Evolutionary conservation across 2,329 filamentous ascomycete genomes (phyloP).

Genomic region (Tympanopsis confertula): DNA sequence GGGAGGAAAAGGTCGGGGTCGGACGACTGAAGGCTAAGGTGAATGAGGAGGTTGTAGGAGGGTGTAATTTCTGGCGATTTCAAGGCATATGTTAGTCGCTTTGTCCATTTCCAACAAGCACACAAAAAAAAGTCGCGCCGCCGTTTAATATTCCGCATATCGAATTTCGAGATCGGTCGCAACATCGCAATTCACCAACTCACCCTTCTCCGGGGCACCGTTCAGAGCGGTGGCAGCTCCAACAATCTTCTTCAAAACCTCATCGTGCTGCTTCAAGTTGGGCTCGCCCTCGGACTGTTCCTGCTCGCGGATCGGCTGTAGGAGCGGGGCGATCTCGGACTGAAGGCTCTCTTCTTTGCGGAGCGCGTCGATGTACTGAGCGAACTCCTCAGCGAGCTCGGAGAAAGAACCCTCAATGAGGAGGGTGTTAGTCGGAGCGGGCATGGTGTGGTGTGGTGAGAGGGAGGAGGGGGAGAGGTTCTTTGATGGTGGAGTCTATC

Average conservation of each 20-base stretch:
- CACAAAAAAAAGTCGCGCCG: too few species aligned
- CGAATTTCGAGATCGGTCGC: too few species aligned
- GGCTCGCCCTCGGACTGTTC: slow-evolving; percentile 61
- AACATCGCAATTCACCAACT: slow-evolving; percentile 12
- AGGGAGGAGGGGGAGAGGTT: background rate
- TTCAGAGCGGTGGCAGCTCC: slow-evolving; percentile 68
- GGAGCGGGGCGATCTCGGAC: slow-evolving; percentile 27
- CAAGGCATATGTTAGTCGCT: slow-evolving; percentile 2
- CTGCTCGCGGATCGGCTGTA: slow-evolving; percentile 62
- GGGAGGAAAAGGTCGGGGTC: slow-evolving; percentile 79
- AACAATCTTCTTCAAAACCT: slow-evolving; percentile 81
- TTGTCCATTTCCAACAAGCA: slow-evolving; percentile 11
- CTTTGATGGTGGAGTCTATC: too few species aligned
- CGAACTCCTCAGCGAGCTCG: slow-evolving; percentile 88
- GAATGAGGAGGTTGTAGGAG: slow-evolving; percentile 91
- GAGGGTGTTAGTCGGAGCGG: slow-evolving; percentile 14
- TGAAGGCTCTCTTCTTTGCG: slow-evolving; percentile 53
- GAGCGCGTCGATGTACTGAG: slow-evolving; percentile 79
- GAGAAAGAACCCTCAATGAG: slow-evolving; percentile 87
- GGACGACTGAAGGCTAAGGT: slow-evolving; percentile 78
- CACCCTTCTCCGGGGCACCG: slow-evolving; percentile 69
- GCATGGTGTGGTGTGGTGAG: background rate
- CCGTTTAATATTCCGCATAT: too few species aligned
- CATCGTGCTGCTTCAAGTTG: slow-evolving; percentile 47
- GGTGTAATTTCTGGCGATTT: slow-evolving; percentile 66